These are phyloP conservation scores for Dendrobium chrysotoxum DNA, from an alignment of 106 monocot species.

Conservation along the genomic window DNA sequence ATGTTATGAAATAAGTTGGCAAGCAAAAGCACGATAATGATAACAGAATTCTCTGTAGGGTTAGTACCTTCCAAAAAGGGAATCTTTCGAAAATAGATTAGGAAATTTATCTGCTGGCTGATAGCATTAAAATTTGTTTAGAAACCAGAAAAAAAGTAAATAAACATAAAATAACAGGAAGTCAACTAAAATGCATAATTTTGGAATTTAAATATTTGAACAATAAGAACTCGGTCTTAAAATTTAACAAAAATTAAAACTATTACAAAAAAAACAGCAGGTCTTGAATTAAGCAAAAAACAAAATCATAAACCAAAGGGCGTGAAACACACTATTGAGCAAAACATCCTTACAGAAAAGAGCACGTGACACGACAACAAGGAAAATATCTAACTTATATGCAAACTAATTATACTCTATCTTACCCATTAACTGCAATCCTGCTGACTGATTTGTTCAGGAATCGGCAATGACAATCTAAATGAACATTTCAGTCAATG, in stretches of 20 bases:
- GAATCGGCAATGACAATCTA: neutral
- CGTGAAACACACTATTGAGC: neutral
- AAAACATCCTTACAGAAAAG: neutral
- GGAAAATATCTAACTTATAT: neutral
- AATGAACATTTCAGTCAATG: neutral
- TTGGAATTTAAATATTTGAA: neutral
- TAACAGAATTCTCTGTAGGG: neutral
- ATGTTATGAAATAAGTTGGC: neutral
- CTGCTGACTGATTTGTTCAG: neutral
- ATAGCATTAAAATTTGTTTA: neutral
- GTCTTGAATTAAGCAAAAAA: neutral
- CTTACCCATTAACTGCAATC: neutral
- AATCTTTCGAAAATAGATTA: conserved; percentile 6
- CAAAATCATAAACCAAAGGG: neutral
- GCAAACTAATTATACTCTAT: neutral
- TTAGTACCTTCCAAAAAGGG: conserved; percentile 6
- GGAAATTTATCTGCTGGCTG: conserved; percentile 15
- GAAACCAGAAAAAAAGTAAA: neutral
- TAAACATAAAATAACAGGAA: neutral
- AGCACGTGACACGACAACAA: neutral
- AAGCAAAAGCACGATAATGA: neutral
- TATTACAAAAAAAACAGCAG: neutral
- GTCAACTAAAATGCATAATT: neutral
- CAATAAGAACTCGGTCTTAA: neutral
- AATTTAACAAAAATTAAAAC: neutral